Percentiles rank a stretch among this genome's conserved stretches.
Evolutionary conservation across 805 yeast species (phyloP).

Genomic region (Cyberlindnera euphorbiiphila): DNA sequence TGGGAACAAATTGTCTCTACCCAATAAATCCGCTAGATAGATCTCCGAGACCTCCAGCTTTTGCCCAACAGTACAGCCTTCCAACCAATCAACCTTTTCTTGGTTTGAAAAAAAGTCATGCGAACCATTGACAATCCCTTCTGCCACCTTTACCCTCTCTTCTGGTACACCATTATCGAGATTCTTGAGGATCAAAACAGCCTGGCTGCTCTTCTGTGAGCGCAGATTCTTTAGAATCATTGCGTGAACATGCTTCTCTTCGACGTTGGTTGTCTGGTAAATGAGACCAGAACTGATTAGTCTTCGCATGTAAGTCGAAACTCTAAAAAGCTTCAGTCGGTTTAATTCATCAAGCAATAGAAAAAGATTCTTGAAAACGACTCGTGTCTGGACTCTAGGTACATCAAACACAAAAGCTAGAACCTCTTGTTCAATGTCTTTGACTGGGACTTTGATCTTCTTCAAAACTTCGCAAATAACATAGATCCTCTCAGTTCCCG

Average conservation of each 20-base stretch:
- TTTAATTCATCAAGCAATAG: slow-evolving; percentile 40
- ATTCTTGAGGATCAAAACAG: slow-evolving; percentile 46
- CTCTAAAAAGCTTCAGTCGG: slow-evolving; percentile 42
- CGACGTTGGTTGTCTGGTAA: slow-evolving; percentile 49
- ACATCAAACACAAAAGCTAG: slow-evolving; percentile 35
- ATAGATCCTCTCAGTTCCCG: slow-evolving; percentile 16
- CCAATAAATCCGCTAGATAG: slow-evolving; percentile 27
- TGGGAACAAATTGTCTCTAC: slow-evolving; percentile 32
- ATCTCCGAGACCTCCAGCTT: slow-evolving; percentile 32
- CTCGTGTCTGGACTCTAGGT: slow-evolving; percentile 27
- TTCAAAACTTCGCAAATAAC: slow-evolving; percentile 17
- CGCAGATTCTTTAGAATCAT: slow-evolving; percentile 57
- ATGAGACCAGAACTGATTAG: slow-evolving; percentile 84
- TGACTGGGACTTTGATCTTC: slow-evolving; percentile 23
- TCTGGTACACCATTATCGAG: slow-evolving; percentile 27
- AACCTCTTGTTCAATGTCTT: slow-evolving; percentile 34
- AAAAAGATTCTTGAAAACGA: slow-evolving; percentile 36
- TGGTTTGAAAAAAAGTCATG: slow-evolving; percentile 21
- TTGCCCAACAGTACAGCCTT: slow-evolving; percentile 26
- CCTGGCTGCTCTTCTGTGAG: slow-evolving; percentile 48
- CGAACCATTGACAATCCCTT: slow-evolving; percentile 32
- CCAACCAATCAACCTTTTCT: slow-evolving; percentile 23
- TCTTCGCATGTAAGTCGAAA: slow-evolving; percentile 63
- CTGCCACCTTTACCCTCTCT: slow-evolving; percentile 30
- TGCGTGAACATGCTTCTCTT: slow-evolving; percentile 51